These are phyloP conservation scores for Haplographium delicatum DNA, from an alignment of 495 filamentous ascomycete genomes.

Conservation along the genomic window DNA sequence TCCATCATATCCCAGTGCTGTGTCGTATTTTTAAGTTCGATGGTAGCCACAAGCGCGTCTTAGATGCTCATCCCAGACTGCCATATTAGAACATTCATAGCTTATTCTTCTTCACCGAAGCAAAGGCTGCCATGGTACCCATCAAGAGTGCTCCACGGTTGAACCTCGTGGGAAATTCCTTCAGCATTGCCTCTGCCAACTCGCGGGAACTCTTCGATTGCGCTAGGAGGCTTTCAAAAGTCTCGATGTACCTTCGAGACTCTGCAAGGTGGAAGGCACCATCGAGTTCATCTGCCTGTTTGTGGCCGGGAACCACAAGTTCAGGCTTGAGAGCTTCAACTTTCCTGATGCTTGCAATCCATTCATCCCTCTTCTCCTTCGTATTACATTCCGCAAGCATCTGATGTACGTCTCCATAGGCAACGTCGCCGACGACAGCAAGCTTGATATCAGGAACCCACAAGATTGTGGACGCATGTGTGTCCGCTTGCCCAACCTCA, in stretches of 20 bases:
- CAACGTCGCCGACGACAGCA: slow-evolving; percentile 1
- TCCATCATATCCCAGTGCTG: too few species aligned
- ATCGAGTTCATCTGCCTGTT: slow-evolving; percentile 5
- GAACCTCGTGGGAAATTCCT: not conserved
- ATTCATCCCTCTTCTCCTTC: slow-evolving; percentile 24
- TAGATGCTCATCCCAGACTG: too few species aligned
- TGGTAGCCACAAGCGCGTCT: too few species aligned
- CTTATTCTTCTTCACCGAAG: too few species aligned
- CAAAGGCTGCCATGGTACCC: too few species aligned
- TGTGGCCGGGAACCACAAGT: slow-evolving; percentile 31
- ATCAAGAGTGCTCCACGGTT: not conserved
- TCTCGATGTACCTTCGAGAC: not conserved
- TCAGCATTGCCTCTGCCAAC: not conserved
- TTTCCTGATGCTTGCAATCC: slow-evolving; percentile 31
- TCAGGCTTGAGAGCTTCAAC: slow-evolving; percentile 28
- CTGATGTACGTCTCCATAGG: slow-evolving; percentile 33
- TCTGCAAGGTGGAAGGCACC: slow-evolving; percentile 1
- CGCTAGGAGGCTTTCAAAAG: not conserved
- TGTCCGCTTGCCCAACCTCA: slow-evolving; percentile 7
- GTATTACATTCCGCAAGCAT: slow-evolving; percentile 30
- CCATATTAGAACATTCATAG: too few species aligned
- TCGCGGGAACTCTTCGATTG: not conserved
- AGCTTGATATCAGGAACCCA: not conserved
- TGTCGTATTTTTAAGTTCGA: too few species aligned
- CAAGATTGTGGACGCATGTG: not conserved